Evolutionary conservation across 495 filamentous ascomycete species (phyloP).

Genomic region (Pyrenopolyporus hunteri): DNA sequence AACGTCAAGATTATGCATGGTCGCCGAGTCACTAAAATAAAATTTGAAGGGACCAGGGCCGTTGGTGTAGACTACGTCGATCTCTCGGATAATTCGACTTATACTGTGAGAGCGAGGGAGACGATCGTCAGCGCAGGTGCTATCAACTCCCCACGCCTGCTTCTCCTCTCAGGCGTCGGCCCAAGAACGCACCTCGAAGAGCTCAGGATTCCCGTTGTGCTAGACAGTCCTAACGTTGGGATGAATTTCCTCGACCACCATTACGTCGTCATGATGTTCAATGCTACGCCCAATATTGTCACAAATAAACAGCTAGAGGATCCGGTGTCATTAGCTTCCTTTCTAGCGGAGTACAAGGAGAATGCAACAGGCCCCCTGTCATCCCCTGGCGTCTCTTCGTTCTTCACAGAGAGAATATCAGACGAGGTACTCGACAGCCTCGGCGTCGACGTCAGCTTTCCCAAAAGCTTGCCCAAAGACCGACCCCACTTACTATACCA

Average conservation of each 20-base stretch:
- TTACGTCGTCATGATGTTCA: constrained; percentile 20
- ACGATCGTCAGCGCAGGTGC: constrained; percentile 60
- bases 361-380: constrained; percentile 23
- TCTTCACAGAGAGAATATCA: constrained; percentile 19
- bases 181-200: constrained; percentile 49
- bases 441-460: constrained; percentile 14
- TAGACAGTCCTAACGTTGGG: constrained; percentile 55
- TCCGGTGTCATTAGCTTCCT: constrained; percentile 1
- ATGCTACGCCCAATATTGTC: constrained; percentile 21
- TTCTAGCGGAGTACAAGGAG: constrained; percentile 10
- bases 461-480: constrained; percentile 18
- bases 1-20: constrained; percentile 50
- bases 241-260: constrained; percentile 59
- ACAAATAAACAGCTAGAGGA: constrained; percentile 7
- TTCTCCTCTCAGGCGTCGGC: constrained; percentile 64
- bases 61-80: constrained; percentile 52
- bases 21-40: constrained; percentile 49
- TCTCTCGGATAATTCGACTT: constrained; percentile 50
- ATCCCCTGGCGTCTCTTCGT: constrained; percentile 11
- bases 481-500: constrained; percentile 19
- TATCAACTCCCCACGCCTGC: constrained; percentile 59
- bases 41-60: constrained; percentile 43
- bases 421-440: constrained; percentile 19
- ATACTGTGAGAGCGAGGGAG: constrained; percentile 57
- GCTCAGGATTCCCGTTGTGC: constrained; percentile 53